A percentile compares a stretch with the other conserved stretches of the same genome.
Conservation (phyloP, 2,329 filamentous ascomycete genomes). For the Scytalidium sp. region DNA sequence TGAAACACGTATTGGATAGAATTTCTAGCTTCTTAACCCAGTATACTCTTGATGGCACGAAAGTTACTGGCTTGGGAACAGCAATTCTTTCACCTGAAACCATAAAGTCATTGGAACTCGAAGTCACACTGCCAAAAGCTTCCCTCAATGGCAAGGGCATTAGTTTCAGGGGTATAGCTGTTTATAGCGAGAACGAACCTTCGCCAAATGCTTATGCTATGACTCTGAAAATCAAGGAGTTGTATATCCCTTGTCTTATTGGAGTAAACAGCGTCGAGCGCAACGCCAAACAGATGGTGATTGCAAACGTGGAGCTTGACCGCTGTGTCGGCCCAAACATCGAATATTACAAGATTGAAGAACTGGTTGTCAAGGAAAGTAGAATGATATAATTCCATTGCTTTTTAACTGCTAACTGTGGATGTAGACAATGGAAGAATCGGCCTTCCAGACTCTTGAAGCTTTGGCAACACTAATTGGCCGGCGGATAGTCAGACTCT, state of each 20-base stretch:
- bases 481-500: slow-evolving; percentile 41
- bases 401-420: slow-evolving; percentile 3
- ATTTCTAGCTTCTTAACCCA: slow-evolving; percentile 14
- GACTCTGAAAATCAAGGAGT: slow-evolving; percentile 36
- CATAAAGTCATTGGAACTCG: slow-evolving; percentile 45
- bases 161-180: slow-evolving; percentile 45
- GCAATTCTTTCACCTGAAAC: slow-evolving; percentile 31
- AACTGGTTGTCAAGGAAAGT: slow-evolving; percentile 58
- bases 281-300: slow-evolving; percentile 60
- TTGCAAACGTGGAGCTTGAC: slow-evolving; percentile 62
- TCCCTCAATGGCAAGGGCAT: slow-evolving; percentile 62
- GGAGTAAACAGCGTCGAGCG: slow-evolving; percentile 74
- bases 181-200: slow-evolving; percentile 23
- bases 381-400: background rate
- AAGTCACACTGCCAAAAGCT: slow-evolving; percentile 63
- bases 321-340: slow-evolving; percentile 28
- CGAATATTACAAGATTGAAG: slow-evolving; percentile 52
- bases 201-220: slow-evolving; percentile 23
- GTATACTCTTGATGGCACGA: background rate
- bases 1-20: slow-evolving; percentile 7
- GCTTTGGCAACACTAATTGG: slow-evolving; percentile 52
- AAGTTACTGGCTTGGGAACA: background rate
- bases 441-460: slow-evolving; percentile 62
- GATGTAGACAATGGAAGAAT: slow-evolving; percentile 48
- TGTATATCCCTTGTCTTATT: slow-evolving; percentile 65